Conservation (phyloP, 2,329 filamentous ascomycete genomes). For the Nannizzia gypsea region DNA sequence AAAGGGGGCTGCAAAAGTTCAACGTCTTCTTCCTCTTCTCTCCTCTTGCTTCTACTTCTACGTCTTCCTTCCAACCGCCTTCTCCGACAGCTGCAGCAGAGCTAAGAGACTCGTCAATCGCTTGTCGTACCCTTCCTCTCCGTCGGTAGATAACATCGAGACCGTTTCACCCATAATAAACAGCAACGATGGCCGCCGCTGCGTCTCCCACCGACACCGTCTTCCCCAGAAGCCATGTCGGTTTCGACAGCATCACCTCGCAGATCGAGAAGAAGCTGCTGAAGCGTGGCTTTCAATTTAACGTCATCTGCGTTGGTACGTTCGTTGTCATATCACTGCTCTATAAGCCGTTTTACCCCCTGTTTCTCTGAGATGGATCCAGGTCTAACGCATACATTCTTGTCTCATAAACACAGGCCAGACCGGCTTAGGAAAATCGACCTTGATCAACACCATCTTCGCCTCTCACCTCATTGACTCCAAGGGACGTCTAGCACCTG, state of each 20-base stretch:
- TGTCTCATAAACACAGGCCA: slow-evolving; percentile 53
- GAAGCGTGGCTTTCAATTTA: slow-evolving; percentile 99
- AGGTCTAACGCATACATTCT: background rate
- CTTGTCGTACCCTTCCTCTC: background rate
- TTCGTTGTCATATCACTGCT: slow-evolving; percentile 20
- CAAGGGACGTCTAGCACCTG: slow-evolving; percentile 85
- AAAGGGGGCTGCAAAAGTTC: background rate
- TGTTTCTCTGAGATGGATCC: background rate
- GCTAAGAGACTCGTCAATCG: background rate
- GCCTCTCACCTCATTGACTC: slow-evolving; percentile 98
- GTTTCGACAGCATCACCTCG: slow-evolving; percentile 99
- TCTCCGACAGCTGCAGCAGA: background rate
- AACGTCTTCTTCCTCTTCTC: no score
- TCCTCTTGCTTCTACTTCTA: no score
- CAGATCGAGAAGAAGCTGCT: slow-evolving; percentile 99
- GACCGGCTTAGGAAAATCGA: slow-evolving; percentile 97
- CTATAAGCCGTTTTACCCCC: background rate
- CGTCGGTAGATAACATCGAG: background rate
- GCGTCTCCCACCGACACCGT: slow-evolving; percentile 32
- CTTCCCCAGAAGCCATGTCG: slow-evolving; percentile 94
- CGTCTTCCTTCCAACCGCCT: background rate
- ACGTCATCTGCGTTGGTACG: slow-evolving; percentile 97
- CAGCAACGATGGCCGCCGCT: slow-evolving; percentile 11
- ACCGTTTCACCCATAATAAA: background rate
- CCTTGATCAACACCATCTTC: slow-evolving; percentile 99